phyloP scores from a whole-genome alignment of 2,329 filamentous ascomycete genomes.

The Lizonia empirigonia region DNA sequence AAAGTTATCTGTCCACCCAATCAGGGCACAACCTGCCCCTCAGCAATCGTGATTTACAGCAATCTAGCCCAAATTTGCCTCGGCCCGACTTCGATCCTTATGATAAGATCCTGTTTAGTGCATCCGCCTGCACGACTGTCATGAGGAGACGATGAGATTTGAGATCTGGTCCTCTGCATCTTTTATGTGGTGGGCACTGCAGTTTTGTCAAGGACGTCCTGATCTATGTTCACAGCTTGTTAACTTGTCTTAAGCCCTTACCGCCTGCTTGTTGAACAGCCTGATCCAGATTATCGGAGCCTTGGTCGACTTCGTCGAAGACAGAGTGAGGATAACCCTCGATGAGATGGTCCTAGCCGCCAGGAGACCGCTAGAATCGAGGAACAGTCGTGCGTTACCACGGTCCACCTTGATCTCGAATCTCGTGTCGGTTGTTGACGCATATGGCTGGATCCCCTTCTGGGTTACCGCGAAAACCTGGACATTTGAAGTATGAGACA shows the following conservation, averaged over 20 bases:
- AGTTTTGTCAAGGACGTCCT: constrained; percentile 20
- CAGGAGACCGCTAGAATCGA: constrained; percentile 14
- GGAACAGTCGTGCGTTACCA: too few relatives aligned
- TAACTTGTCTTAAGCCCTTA: constrained; percentile 59
- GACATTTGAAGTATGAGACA: constrained; percentile 30
- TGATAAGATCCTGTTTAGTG: constrained; percentile 30
- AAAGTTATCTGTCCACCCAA: neutral
- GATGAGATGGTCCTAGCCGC: constrained; percentile 33
- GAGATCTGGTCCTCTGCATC: too few relatives aligned
- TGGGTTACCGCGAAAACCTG: constrained; percentile 33
- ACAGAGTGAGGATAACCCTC: constrained; percentile 28
- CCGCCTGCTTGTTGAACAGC: constrained; percentile 58
- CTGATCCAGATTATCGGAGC: constrained; percentile 62
- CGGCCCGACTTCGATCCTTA: constrained; percentile 36
- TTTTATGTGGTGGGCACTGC: constrained; percentile 23
- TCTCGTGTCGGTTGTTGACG: constrained; percentile 31
- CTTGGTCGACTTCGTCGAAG: constrained; percentile 37
- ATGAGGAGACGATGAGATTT: constrained; percentile 32
- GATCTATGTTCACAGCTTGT: constrained; percentile 31
- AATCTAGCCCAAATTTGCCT: constrained; percentile 20
- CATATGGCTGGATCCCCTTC: constrained; percentile 29
- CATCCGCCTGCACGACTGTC: constrained; percentile 29
- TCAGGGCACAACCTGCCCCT: constrained; percentile 6
- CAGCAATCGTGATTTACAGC: neutral
- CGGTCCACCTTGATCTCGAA: constrained; percentile 35